Evolutionary conservation across 805 yeast genomes (phyloP).

Genomic region (Saccharomycopsis lassenensis): DNA sequence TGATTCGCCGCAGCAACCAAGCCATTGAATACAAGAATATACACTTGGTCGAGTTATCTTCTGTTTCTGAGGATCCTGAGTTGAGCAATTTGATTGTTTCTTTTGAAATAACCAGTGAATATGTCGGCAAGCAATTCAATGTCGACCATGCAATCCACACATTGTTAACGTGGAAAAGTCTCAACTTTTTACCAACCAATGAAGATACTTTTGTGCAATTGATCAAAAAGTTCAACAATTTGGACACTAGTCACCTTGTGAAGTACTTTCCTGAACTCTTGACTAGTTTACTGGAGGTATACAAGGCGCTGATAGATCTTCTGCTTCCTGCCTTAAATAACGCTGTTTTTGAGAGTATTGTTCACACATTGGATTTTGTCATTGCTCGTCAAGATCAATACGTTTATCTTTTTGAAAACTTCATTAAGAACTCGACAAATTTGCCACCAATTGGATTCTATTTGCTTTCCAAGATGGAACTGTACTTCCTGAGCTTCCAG

Average conservation of each 20-base stretch:
- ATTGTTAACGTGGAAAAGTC: slow-evolving; percentile 41
- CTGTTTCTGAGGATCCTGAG: slow-evolving; percentile 33
- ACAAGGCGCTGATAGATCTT: slow-evolving; percentile 20
- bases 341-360: slow-evolving; percentile 42
- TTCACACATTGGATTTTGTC: slow-evolving; percentile 50
- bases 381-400: slow-evolving; percentile 59
- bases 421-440: slow-evolving; percentile 26
- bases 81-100: slow-evolving; percentile 32
- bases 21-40: slow-evolving; percentile 39
- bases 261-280: slow-evolving; percentile 54
- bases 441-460: slow-evolving; percentile 43
- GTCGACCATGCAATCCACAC: slow-evolving; percentile 43
- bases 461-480: slow-evolving; percentile 35
- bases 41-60: slow-evolving; percentile 32
- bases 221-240: slow-evolving; percentile 39
- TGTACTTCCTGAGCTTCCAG: slow-evolving; percentile 37
- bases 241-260: slow-evolving; percentile 42
- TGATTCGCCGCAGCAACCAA: slow-evolving; percentile 35
- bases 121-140: slow-evolving; percentile 59
- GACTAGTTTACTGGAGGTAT: slow-evolving; percentile 28
- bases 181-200: slow-evolving; percentile 27
- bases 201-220: slow-evolving; percentile 36
- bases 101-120: slow-evolving; percentile 46
- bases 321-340: slow-evolving; percentile 22
- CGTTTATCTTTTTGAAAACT: slow-evolving; percentile 43